Evolutionary conservation across 768 basidiomycete genomes (phyloP).

Genomic region (Botryobasidium botryosum): DNA sequence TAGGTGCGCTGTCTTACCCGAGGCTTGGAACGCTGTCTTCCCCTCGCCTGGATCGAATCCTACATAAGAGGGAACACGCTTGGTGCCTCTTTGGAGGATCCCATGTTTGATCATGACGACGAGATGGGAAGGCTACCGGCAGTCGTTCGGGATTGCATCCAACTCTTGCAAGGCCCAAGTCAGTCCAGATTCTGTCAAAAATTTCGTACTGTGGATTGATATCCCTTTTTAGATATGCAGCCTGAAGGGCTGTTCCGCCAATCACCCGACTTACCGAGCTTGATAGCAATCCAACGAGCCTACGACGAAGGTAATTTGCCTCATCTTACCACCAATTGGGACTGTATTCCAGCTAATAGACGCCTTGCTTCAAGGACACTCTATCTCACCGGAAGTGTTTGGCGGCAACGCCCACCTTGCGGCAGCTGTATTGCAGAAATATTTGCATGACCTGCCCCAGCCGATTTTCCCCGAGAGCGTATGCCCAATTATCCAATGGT

Average conservation of each 20-base stretch:
- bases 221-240: slow-evolving; percentile 28
- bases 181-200: no score
- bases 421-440: slow-evolving; percentile 74
- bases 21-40: no score
- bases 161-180: slow-evolving; percentile 48
- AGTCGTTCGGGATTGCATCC: slow-evolving; percentile 58
- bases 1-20: no score
- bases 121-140: slow-evolving; percentile 70
- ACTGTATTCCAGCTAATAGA: no score
- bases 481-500: slow-evolving; percentile 48
- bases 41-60: no score
- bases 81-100: slow-evolving; percentile 62
- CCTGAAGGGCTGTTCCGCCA: slow-evolving; percentile 71
- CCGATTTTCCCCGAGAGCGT: slow-evolving; percentile 59
- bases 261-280: slow-evolving; percentile 52
- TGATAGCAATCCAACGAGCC: slow-evolving; percentile 62
- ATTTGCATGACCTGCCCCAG: slow-evolving; percentile 59
- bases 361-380: slow-evolving; percentile 52
- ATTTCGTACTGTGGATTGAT: no score
- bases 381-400: slow-evolving; percentile 61
- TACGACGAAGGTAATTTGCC: slow-evolving; percentile 57
- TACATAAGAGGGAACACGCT: no score
- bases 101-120: slow-evolving; percentile 78
- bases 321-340: no score
- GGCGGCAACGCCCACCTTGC: slow-evolving; percentile 62